A percentile compares a stretch with the other conserved stretches of the same genome.
phyloP scores from a whole-genome alignment of 1,139 yeast genomes.

The Geotrichum reessii region DNA sequence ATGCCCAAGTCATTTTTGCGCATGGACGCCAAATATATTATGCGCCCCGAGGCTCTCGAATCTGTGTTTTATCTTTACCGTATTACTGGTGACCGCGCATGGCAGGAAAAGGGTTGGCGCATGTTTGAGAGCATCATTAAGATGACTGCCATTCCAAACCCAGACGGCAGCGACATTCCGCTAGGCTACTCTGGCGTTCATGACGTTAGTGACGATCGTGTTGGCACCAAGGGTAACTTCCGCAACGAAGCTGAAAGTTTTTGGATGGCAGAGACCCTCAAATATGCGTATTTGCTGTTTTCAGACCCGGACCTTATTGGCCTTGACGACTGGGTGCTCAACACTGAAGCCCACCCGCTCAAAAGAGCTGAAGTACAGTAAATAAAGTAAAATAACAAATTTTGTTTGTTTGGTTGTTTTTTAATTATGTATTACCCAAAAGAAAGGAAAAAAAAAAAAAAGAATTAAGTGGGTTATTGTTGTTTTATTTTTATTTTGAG shows the following conservation, averaged over 20 bases:
- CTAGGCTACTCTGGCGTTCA: slow-evolving; percentile 44
- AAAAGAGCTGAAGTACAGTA: slow-evolving; percentile 28
- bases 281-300: slow-evolving; percentile 65
- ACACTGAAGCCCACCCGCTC: slow-evolving; percentile 78
- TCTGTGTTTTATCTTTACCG: slow-evolving; percentile 69
- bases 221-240: slow-evolving; percentile 22
- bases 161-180: slow-evolving; percentile 27
- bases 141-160: slow-evolving; percentile 20
- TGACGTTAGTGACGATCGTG: slow-evolving; percentile 45
- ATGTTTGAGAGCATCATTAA: slow-evolving; percentile 50
- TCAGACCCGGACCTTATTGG: slow-evolving; percentile 55
- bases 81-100: slow-evolving; percentile 63
- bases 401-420: background rate
- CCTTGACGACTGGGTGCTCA: slow-evolving; percentile 65
- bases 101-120: slow-evolving; percentile 67
- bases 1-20: slow-evolving; percentile 35
- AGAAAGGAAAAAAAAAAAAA: too few relatives aligned
- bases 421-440: background rate
- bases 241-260: slow-evolving; percentile 56
- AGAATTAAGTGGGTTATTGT: too few relatives aligned
- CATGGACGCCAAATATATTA: slow-evolving; percentile 49
- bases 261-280: slow-evolving; percentile 77
- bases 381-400: background rate
- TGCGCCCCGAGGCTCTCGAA: slow-evolving; percentile 74
- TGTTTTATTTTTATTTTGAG: too few relatives aligned